These are phyloP conservation scores for Daldinia decipiens DNA, from an alignment of 495 filamentous ascomycete species.

Conservation along the genomic window DNA sequence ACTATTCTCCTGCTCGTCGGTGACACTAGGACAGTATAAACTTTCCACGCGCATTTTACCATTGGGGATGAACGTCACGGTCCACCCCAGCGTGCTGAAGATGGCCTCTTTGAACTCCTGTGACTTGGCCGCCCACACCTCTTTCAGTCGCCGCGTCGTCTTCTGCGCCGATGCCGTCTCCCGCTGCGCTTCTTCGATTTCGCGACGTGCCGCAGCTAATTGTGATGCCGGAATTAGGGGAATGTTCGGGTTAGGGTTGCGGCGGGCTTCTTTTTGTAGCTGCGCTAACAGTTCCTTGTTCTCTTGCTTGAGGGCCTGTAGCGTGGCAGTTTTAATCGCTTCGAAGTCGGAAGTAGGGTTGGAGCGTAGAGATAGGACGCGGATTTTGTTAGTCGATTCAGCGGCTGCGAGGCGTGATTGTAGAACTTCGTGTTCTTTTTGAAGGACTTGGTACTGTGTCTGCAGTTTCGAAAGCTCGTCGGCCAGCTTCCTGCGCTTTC, in stretches of 20 bases:
- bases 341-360: slow-evolving; percentile 90
- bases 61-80: slow-evolving; percentile 90
- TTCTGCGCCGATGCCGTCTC: slow-evolving; percentile 86
- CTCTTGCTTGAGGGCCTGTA: slow-evolving; percentile 79
- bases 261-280: slow-evolving; percentile 64
- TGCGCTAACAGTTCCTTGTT: slow-evolving; percentile 84
- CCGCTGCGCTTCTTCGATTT: slow-evolving; percentile 76
- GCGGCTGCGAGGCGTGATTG: slow-evolving; percentile 76
- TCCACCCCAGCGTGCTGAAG: slow-evolving; percentile 87
- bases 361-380: slow-evolving; percentile 84
- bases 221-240: slow-evolving; percentile 77
- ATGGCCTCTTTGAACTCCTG: slow-evolving; percentile 95
- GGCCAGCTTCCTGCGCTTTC: slow-evolving; percentile 88
- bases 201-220: slow-evolving; percentile 75
- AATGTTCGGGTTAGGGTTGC: slow-evolving; percentile 45
- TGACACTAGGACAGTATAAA: slow-evolving; percentile 74
- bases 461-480: slow-evolving; percentile 76
- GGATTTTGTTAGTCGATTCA: slow-evolving; percentile 77
- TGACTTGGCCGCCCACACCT: slow-evolving; percentile 88
- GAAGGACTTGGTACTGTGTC: slow-evolving; percentile 69
- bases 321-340: slow-evolving; percentile 80
- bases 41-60: slow-evolving; percentile 88
- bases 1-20: slow-evolving; percentile 82
- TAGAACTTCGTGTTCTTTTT: slow-evolving; percentile 78
- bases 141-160: slow-evolving; percentile 81